A percentile compares a stretch with the other conserved stretches of the same genome.
Conservation (phyloP, 495 filamentous ascomycete genomes). For the Saxophila tyrrhenica region DNA sequence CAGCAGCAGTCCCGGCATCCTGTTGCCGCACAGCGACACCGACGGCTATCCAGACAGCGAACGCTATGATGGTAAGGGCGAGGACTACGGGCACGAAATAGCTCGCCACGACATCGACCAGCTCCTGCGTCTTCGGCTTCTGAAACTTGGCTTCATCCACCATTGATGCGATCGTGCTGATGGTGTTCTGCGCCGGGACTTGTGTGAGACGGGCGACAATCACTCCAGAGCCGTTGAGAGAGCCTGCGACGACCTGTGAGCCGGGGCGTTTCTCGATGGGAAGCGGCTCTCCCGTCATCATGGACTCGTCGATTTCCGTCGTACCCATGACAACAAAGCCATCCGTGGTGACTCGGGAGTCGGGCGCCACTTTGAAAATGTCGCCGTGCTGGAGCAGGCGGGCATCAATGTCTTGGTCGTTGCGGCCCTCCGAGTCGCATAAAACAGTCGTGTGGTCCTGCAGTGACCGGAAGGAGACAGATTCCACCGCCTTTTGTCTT, state of each 20-base stretch:
- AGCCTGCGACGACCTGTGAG: conserved; percentile 50
- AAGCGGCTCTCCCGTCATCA: conserved; percentile 59
- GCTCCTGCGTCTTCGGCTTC: conserved; percentile 56
- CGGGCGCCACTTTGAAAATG: conserved; percentile 50
- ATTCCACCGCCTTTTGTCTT: conserved; percentile 52
- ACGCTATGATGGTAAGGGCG: conserved; percentile 41
- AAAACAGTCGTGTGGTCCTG: conserved; percentile 40
- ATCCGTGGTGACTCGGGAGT: conserved; percentile 55
- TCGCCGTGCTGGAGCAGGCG: conserved; percentile 65
- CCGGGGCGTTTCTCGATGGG: conserved; percentile 43
- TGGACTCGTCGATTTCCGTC: conserved; percentile 63
- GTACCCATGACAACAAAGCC: conserved; percentile 51
- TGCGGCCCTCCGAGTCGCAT: conserved; percentile 21
- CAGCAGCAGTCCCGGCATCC: conserved; percentile 37
- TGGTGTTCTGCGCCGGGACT: conserved; percentile 61
- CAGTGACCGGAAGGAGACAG: conserved; percentile 53
- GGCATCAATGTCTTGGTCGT: conserved; percentile 44
- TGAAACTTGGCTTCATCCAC: conserved; percentile 59
- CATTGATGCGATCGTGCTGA: conserved; percentile 55
- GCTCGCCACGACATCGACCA: conserved; percentile 56
- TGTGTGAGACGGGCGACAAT: conserved; percentile 45
- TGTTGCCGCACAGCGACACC: conserved; percentile 37
- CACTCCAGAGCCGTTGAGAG: conserved; percentile 50
- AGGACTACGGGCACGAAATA: conserved; percentile 58
- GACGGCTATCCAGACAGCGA: conserved; percentile 52